These are phyloP conservation scores for Rossbeevera mucosa DNA, from an alignment of 768 basidiomycete genomes.

Conservation along the genomic window DNA sequence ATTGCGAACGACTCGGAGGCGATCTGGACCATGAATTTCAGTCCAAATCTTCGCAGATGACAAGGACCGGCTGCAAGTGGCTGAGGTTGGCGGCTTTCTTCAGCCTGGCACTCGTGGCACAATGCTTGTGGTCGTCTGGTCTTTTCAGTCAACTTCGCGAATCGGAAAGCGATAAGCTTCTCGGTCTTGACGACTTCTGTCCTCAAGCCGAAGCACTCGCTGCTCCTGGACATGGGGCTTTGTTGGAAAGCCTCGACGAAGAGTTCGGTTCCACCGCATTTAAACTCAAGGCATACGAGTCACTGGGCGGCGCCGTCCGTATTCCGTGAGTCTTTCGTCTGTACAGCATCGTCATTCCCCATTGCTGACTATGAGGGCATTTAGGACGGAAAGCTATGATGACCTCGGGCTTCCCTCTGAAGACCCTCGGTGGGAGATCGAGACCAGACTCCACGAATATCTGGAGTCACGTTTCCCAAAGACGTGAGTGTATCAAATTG, in stretches of 20 bases:
- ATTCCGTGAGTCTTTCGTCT: slow-evolving; percentile 23
- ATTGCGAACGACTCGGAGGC: slow-evolving; percentile 10
- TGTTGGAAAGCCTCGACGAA: slow-evolving; percentile 23
- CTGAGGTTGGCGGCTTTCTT: slow-evolving; percentile 8
- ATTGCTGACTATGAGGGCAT: not conserved
- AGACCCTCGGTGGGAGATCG: slow-evolving; percentile 41
- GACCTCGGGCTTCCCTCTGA: slow-evolving; percentile 43
- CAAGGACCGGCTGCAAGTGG: not conserved
- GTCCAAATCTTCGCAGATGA: not conserved
- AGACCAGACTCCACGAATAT: slow-evolving; percentile 22
- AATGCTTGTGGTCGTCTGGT: slow-evolving; percentile 2
- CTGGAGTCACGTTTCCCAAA: slow-evolving; percentile 51
- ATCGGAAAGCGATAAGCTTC: not conserved
- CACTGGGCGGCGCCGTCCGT: slow-evolving; percentile 33
- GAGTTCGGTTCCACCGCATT: slow-evolving; percentile 24
- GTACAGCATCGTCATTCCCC: not conserved
- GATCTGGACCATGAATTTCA: not conserved
- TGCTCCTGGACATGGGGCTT: slow-evolving; percentile 10
- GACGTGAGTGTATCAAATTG: slow-evolving; percentile 38
- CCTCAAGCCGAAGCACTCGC: slow-evolving; percentile 23
- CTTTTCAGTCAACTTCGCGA: not conserved
- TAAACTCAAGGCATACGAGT: slow-evolving; percentile 28
- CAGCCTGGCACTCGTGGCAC: slow-evolving; percentile 4
- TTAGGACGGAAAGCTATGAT: slow-evolving; percentile 52
- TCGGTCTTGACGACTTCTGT: slow-evolving; percentile 17